Base-by-base conservation (phyloP, 768 basidiomycete genomes). In the Hericium coralloides region DNA sequence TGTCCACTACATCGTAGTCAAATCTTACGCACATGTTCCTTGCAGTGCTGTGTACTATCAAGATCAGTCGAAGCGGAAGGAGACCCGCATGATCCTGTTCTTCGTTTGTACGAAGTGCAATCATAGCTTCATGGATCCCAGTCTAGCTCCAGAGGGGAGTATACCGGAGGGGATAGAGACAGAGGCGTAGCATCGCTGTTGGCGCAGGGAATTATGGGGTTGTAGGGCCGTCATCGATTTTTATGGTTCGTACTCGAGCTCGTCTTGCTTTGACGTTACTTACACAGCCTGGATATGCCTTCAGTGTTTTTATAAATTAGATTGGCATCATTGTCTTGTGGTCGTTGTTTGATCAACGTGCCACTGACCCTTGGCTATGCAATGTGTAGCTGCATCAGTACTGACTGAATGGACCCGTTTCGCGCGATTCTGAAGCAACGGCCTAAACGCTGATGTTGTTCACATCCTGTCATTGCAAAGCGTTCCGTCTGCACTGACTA, bases 61-160 rank as follows among this genome's bases (percentile, higher is more conserved):
- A 70, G 95, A 98, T 71, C 95, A 98, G 69, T 97, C 93, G 17
- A 95, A 95, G 68, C 86, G 95, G 55, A 92, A 92, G 65, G 92
- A 95, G 68, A 98, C 95, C 1, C 81, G 89, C 2, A 95, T 95
- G 93, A 90, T 91, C 52, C 78, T 93, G 2, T 95, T 94, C 74
- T 95, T 84, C 67, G 91, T 93, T 49, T 95, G 92, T 68, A 81
- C 83, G 20, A 87, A 87, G 64, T 92, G 90, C 69, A 85, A 86
- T 62, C 75, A 87, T 61, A 82, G 76, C 64, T 92, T 87, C 67
- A 78, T 77, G 53, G 91, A 93, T 69, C 85, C 89, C 20, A 77
- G 75, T 22, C 65, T 89, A 45, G 61, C 51, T n/a, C 73, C 79
- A 8, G 65, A 68, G 37, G 81, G 83, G 12, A 77, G 55, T 55